Percentiles rank a stretch among this genome's conserved stretches.
Conservation (phyloP, 164 flowering plant genomes). For the Sedum album region DNA sequence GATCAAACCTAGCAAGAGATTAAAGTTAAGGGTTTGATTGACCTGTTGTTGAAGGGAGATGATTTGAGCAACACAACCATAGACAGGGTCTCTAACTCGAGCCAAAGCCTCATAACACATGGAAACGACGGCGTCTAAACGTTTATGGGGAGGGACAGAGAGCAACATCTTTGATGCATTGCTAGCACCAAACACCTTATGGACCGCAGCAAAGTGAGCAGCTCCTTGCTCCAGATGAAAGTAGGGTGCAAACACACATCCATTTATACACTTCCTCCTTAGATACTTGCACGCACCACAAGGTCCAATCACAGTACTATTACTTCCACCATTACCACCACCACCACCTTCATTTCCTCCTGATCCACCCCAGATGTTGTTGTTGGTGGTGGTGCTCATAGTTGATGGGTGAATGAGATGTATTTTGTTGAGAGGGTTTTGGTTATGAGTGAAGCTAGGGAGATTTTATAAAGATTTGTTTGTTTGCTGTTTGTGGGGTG, state of each 20-base stretch:
- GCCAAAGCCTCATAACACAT: constrained; percentile 9
- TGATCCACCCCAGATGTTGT: background rate
- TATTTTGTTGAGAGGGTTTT: background rate
- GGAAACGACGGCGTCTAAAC: constrained; percentile 8
- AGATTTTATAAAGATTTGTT: background rate
- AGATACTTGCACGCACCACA: constrained; percentile 10
- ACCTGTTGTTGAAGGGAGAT: constrained; percentile 9
- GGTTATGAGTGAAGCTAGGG: background rate
- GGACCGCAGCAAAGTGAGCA: constrained; percentile 9
- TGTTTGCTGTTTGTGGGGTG: background rate
- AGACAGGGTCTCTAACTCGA: constrained; percentile 1
- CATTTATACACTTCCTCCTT: constrained; percentile 5
- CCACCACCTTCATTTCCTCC: constrained; percentile 4
- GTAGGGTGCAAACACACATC: constrained; percentile 10
- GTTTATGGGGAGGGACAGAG: constrained; percentile 3
- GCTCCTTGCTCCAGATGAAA: constrained; percentile 1
- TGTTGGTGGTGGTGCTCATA: background rate
- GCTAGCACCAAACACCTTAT: constrained; percentile 10
- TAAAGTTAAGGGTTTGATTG: background rate
- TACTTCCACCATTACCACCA: background rate
- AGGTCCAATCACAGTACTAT: background rate
- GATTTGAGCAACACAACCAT: constrained; percentile 9
- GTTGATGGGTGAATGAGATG: background rate
- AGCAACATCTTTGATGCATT: constrained; percentile 9
- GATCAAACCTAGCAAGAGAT: background rate